Evolutionary conservation across 2,329 filamentous ascomycete species (phyloP).

Genomic region (Fusarium siculi): DNA sequence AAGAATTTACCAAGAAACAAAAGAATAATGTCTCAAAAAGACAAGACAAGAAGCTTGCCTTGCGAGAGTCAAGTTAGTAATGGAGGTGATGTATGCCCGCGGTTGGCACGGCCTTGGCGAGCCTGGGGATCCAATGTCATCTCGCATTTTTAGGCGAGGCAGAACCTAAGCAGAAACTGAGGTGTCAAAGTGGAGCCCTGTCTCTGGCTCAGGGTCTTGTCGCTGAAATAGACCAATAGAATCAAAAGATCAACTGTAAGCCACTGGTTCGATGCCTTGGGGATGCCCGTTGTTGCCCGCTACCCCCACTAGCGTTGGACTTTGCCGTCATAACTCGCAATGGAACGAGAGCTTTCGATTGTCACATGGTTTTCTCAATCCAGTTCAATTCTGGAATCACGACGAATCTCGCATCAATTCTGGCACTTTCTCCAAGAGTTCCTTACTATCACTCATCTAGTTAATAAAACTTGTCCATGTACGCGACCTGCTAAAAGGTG

Average conservation of each 20-base stretch:
- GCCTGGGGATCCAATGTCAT: slow-evolving; percentile 38
- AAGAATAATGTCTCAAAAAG: slow-evolving; percentile 22
- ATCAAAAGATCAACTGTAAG: not conserved
- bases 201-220: slow-evolving; percentile 4
- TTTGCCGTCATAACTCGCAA: slow-evolving; percentile 18
- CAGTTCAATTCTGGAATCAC: slow-evolving; percentile 33
- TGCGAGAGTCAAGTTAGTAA: not conserved
- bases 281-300: slow-evolving; percentile 9
- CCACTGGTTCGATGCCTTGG: slow-evolving; percentile 4
- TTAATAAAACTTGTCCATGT: not conserved
- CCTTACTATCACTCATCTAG: not conserved
- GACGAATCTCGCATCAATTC: slow-evolving; percentile 14
- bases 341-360: not conserved
- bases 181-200: slow-evolving; percentile 9
- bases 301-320: slow-evolving; percentile 10
- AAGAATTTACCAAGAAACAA: not conserved
- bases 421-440: slow-evolving; percentile 6
- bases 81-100: slow-evolving; percentile 25
- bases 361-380: slow-evolving; percentile 28
- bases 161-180: slow-evolving; percentile 7
- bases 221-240: not conserved
- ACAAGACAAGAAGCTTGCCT: not conserved
- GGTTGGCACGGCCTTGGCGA: slow-evolving; percentile 41
- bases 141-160: slow-evolving; percentile 38
- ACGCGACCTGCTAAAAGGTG: slow-evolving; percentile 26